A percentile compares a stretch with the other conserved stretches of the same genome.
phyloP scores from a whole-genome alignment of 1,139 yeast species.

The Sugiyamaella japonica region DNA sequence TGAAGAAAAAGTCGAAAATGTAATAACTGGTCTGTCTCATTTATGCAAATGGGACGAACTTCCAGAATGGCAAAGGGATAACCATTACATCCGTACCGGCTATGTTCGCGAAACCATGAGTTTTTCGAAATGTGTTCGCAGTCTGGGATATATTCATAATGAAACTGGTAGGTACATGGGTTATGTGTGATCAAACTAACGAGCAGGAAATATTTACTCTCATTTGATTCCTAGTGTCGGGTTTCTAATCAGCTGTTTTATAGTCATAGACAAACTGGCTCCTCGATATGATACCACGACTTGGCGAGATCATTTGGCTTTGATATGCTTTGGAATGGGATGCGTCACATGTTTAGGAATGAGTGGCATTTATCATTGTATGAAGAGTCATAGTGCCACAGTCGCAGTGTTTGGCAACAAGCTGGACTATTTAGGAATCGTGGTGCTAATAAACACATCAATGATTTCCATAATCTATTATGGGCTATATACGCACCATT shows the following conservation, averaged over 20 bases:
- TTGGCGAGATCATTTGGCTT: constrained; percentile 46
- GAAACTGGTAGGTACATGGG: constrained; percentile 54
- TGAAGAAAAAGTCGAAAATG: constrained; percentile 2
- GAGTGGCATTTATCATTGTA: constrained; percentile 75
- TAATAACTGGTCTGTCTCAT: background rate
- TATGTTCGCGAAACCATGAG: constrained; percentile 73
- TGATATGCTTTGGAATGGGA: constrained; percentile 51
- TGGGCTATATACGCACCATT: constrained; percentile 45
- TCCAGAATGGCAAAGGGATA: constrained; percentile 86
- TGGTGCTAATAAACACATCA: constrained; percentile 71
- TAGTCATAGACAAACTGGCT: constrained; percentile 25
- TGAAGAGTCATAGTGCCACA: constrained; percentile 69
- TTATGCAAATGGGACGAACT: constrained; percentile 45
- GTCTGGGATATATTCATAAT: constrained; percentile 73
- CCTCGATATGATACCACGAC: constrained; percentile 50
- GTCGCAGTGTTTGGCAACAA: constrained; percentile 71
- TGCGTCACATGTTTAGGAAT: constrained; percentile 62
- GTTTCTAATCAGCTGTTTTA: constrained; percentile 34
- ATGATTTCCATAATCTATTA: constrained; percentile 69
- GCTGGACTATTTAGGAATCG: constrained; percentile 85
- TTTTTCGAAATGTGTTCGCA: constrained; percentile 50
- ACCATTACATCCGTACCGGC: constrained; percentile 71
- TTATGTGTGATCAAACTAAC: background rate
- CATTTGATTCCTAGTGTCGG: constrained; percentile 70
- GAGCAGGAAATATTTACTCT: constrained; percentile 60